Conservation (phyloP, 495 filamentous ascomycete genomes). For the Cairneyella variabilis region DNA sequence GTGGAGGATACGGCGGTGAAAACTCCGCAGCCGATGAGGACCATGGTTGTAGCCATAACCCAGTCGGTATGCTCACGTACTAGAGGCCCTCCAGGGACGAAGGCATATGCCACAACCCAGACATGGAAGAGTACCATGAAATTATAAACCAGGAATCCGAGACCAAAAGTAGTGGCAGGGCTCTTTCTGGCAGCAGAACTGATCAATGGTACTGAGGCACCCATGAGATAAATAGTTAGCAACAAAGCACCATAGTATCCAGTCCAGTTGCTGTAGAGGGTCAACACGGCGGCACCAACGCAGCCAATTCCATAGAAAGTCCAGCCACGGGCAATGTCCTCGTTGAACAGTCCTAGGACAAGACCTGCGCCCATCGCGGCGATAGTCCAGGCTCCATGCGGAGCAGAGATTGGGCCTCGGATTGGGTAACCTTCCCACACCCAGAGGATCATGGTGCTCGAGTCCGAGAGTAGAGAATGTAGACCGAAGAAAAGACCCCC, state of each 20-base stretch:
- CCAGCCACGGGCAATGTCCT: slow-evolving; percentile 71
- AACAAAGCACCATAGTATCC: slow-evolving; percentile 84
- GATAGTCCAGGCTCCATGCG: slow-evolving; percentile 83
- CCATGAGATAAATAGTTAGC: slow-evolving; percentile 76
- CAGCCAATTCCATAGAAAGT: slow-evolving; percentile 73
- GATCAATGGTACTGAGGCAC: slow-evolving; percentile 73
- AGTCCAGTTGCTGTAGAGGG: slow-evolving; percentile 75
- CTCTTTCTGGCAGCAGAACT: slow-evolving; percentile 67
- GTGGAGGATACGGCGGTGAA: slow-evolving; percentile 66
- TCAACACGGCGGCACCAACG: slow-evolving; percentile 76
- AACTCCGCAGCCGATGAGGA: slow-evolving; percentile 79
- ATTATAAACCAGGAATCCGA: slow-evolving; percentile 88
- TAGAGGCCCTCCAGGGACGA: slow-evolving; percentile 93
- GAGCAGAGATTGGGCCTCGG: slow-evolving; percentile 80
- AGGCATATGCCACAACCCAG: slow-evolving; percentile 98
- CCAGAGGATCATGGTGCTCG: slow-evolving; percentile 98
- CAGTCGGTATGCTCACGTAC: slow-evolving; percentile 95
- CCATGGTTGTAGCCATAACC: slow-evolving; percentile 83
- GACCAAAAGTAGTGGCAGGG: slow-evolving; percentile 74
- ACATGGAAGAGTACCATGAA: slow-evolving; percentile 90
- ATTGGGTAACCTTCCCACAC: slow-evolving; percentile 98
- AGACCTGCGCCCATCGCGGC: slow-evolving; percentile 82
- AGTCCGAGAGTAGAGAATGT: slow-evolving; percentile 92
- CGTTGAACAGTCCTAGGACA: slow-evolving; percentile 69
- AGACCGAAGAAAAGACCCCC: slow-evolving; percentile 86